Percentiles rank a stretch among this genome's conserved stretches.
phyloP scores from a whole-genome alignment of 2,329 filamentous ascomycete genomes.

The Rachicladosporium sp. region DNA sequence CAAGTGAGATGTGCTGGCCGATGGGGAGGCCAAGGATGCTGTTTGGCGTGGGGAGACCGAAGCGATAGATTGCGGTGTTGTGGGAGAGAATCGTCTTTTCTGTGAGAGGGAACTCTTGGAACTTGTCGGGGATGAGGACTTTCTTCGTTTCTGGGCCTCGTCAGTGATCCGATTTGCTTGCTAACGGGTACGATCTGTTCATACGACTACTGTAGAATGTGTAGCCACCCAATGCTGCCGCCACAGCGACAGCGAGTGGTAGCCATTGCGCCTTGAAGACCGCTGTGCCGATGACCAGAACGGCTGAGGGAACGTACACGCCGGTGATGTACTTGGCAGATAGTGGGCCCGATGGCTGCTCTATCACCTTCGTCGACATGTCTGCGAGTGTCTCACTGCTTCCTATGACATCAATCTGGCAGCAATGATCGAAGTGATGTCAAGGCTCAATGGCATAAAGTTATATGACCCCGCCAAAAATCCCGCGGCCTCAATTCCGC shows the following conservation, averaged over 20 bases:
- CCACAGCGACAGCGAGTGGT: conserved; percentile 55
- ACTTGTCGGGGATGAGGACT: conserved; percentile 73
- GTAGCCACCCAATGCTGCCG: conserved; percentile 52
- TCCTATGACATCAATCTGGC: too few relatives aligned
- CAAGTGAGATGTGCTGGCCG: conserved; percentile 97
- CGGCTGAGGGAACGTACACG: conserved; percentile 69
- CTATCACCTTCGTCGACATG: conserved; percentile 6
- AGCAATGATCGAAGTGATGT: too few relatives aligned
- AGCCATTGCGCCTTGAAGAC: conserved; percentile 71
- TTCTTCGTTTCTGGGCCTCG: conserved; percentile 53
- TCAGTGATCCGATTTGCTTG: conserved; percentile 6
- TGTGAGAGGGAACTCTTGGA: conserved; percentile 85
- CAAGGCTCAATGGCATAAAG: too few relatives aligned
- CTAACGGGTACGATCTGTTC: conserved; percentile 21
- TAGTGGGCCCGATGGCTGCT: conserved; percentile 27
- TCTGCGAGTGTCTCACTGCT: background rate
- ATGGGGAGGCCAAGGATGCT: conserved; percentile 91
- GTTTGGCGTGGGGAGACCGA: conserved; percentile 63
- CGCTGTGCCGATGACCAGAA: conserved; percentile 62
- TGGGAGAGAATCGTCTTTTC: conserved; percentile 94
- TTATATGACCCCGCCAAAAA: too few relatives aligned
- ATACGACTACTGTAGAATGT: conserved; percentile 62
- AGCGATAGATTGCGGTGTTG: conserved; percentile 99
- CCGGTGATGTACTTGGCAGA: conserved; percentile 60
- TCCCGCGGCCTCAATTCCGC: too few relatives aligned